A percentile compares a stretch with the other conserved stretches of the same genome.
These are phyloP conservation scores for Hypoxylon trugodes DNA, from an alignment of 495 filamentous ascomycete genomes.

Conservation along the genomic window DNA sequence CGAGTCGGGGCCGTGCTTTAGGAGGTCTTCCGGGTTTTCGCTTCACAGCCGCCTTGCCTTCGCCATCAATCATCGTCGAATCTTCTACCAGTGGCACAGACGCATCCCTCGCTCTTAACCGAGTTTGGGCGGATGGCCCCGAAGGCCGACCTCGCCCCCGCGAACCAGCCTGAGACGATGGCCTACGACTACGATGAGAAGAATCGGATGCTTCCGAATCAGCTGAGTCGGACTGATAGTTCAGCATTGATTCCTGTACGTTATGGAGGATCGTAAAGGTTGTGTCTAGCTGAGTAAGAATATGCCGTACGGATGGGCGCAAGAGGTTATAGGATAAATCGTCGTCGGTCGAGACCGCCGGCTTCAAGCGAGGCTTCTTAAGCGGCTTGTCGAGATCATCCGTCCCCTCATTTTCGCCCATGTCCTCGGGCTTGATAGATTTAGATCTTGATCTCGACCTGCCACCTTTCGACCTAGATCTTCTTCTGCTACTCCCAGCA, in stretches of 20 bases:
- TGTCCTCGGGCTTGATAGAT: constrained; percentile 25
- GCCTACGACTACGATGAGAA: constrained; percentile 10
- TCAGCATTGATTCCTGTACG: constrained; percentile 57
- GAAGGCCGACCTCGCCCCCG: constrained; percentile 8
- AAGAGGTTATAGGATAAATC: constrained; percentile 67
- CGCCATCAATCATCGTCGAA: background rate
- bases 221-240: constrained; percentile 45
- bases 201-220: constrained; percentile 43
- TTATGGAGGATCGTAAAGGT: constrained; percentile 74
- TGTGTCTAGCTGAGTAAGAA: constrained; percentile 70
- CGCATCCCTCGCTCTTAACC: background rate
- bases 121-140: constrained; percentile 6
- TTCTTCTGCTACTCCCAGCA: background rate
- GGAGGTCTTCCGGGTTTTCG: constrained; percentile 44
- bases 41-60: constrained; percentile 3
- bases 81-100: background rate
- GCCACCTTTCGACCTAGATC: constrained; percentile 1
- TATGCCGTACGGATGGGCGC: constrained; percentile 68
- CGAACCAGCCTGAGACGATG: constrained; percentile 20
- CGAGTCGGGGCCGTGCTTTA: constrained; percentile 48
- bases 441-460: constrained; percentile 26
- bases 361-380: constrained; percentile 21
- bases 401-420: constrained; percentile 31
- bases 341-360: constrained; percentile 58
- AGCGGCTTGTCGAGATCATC: constrained; percentile 16